A percentile compares a stretch with the other conserved stretches of the same genome.
Conservation (phyloP, 305 asterid species). For the Fraxinus xanthoxyloides region DNA sequence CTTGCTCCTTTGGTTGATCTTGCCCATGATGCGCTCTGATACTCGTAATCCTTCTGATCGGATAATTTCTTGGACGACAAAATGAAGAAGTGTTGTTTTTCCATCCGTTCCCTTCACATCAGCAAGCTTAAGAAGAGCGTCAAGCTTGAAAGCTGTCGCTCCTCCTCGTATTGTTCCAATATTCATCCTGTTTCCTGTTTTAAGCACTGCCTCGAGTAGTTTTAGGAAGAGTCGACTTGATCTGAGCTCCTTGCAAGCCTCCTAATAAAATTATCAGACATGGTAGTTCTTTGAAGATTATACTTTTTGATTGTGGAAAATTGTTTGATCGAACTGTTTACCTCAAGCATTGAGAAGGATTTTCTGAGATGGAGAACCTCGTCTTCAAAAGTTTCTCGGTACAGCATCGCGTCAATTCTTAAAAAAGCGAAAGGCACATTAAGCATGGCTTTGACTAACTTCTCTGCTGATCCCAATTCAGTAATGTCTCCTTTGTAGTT, state of each 20-base stretch:
- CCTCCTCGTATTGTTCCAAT: constrained; percentile 90
- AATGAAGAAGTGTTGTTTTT: constrained; percentile 82
- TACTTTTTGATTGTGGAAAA: neutral
- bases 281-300: neutral
- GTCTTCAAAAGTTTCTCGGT: constrained; percentile 74
- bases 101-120: constrained; percentile 93
- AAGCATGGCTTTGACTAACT: constrained; percentile 68
- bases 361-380: constrained; percentile 77
- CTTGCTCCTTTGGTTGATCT: constrained; percentile 52
- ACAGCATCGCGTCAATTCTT: constrained; percentile 89
- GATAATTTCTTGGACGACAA: constrained; percentile 79
- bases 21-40: constrained; percentile 90
- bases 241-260: constrained; percentile 87
- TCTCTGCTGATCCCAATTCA: constrained; percentile 84
- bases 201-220: constrained; percentile 85
- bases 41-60: constrained; percentile 83
- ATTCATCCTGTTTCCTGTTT: constrained; percentile 94
- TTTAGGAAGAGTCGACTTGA: constrained; percentile 87
- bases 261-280: constrained; percentile 36
- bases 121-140: constrained; percentile 83
- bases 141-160: constrained; percentile 91
- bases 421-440: constrained; percentile 69
- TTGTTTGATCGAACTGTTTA: constrained; percentile 11
- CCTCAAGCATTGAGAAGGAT: constrained; percentile 89
- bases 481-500: constrained; percentile 62